Conservation (phyloP, 2,329 filamentous ascomycete genomes). For the Epichloe glyceriae region DNA sequence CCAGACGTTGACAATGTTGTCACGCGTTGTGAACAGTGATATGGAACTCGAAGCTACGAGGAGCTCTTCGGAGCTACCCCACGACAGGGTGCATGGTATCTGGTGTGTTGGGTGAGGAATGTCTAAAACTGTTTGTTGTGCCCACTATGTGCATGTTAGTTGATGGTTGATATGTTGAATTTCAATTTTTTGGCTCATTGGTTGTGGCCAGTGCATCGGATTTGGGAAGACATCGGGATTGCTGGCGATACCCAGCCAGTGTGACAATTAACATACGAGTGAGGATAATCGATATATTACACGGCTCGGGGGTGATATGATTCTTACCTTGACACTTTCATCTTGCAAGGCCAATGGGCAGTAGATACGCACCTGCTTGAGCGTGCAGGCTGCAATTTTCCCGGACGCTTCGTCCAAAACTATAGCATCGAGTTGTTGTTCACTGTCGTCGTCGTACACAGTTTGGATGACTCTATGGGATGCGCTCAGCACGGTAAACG, state of each 20-base stretch:
- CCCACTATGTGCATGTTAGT: constrained; percentile 37
- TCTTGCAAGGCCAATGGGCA: constrained; percentile 59
- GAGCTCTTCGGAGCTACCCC: constrained; percentile 77
- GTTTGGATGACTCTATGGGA: constrained; percentile 72
- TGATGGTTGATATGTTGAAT: background rate
- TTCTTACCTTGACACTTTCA: constrained; percentile 55
- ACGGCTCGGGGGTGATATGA: background rate
- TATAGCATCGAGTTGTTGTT: constrained; percentile 56
- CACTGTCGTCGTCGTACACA: constrained; percentile 67
- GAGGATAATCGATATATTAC: background rate
- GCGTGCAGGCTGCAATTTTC: constrained; percentile 68
- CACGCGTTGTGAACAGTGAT: constrained; percentile 48
- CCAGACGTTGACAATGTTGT: constrained; percentile 52
- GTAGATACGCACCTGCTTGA: constrained; percentile 59
- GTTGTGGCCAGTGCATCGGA: no score
- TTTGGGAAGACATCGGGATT: no score
- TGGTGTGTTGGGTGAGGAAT: constrained; percentile 17
- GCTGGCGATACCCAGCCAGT: no score
- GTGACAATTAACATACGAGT: no score
- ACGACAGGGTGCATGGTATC: constrained; percentile 51
- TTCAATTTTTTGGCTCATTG: no score
- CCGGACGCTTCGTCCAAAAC: constrained; percentile 70
- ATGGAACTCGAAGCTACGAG: constrained; percentile 61
- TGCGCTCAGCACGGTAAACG: constrained; percentile 69
- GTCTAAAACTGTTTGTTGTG: constrained; percentile 48